Evolutionary conservation across 2,329 filamentous ascomycete genomes (phyloP), one percentile per base, ranked within the genome.

Genomic region (Madurella fahalii): DNA sequence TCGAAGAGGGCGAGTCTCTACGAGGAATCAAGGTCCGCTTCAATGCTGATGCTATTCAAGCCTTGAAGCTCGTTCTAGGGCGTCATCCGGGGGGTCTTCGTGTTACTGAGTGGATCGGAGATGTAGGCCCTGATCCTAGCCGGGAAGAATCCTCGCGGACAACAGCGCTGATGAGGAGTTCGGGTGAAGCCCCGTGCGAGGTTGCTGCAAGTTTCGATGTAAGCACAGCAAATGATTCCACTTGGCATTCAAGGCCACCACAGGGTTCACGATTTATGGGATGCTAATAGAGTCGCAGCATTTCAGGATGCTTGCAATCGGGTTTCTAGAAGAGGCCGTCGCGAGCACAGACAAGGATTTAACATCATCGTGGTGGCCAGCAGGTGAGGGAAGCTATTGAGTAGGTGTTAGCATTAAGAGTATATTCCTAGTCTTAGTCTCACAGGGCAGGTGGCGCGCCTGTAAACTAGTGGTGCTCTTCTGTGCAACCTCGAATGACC

Each of bases 121-220:
- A 52, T 37, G n/a, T n/a, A 2, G 32, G 30, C n/a, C 25, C 45
- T 30, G 43, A 25, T 25, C 7, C 20, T 8, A 9, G 16, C 17
- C 32, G 49, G 31, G 46, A 44, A 7, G 9, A 43, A 8, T 25
- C 40, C 9, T 11, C 40, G 15, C 45, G 30, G 18, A 37, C 34
- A 9, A 41, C 17, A 17, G 25, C 7, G 25, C 25, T 25, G 25
- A 25, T 25, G 25, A 25, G 25, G 25, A 25, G 25, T 7, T 37
- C 20, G 18, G 44, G 31, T 13, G 25, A 25, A 7, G 13, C 3
- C 2, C 40, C 48, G 25, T 49, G 42, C 20, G 41, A 41, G 16
- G 7, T 55, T 16, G 40, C 41, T 15, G 56, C 52, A 16, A 55
- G 45, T 4, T 55, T 55, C 20, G 56, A 58, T 46, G 56, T 58